Conservation (phyloP, 768 basidiomycete species). For the Podaxis rugospora region DNA sequence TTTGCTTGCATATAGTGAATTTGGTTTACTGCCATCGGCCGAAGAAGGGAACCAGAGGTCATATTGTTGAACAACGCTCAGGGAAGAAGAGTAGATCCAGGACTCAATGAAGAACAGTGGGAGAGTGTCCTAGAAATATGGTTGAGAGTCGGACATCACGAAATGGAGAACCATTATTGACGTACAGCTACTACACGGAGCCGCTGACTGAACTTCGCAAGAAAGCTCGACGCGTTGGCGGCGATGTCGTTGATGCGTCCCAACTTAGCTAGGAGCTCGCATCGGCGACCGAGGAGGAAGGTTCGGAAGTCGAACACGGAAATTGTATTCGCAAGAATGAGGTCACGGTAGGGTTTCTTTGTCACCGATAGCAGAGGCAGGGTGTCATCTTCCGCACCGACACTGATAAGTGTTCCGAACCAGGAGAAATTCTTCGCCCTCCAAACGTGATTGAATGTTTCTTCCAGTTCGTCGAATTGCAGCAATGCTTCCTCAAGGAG, state of each 20-base stretch:
- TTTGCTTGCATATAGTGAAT: slow-evolving; percentile 66
- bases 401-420: slow-evolving; percentile 84
- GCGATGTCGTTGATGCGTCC: slow-evolving; percentile 68
- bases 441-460: slow-evolving; percentile 68
- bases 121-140: slow-evolving; percentile 37
- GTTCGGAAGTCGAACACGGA: slow-evolving; percentile 91
- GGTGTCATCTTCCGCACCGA: slow-evolving; percentile 69
- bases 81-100: slow-evolving; percentile 89
- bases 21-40: slow-evolving; percentile 40
- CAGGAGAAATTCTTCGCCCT: slow-evolving; percentile 85
- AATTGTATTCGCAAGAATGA: slow-evolving; percentile 87
- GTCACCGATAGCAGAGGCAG: slow-evolving; percentile 70
- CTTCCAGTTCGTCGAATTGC: slow-evolving; percentile 91
- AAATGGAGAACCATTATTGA: slow-evolving; percentile 21
- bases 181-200: slow-evolving; percentile 77
- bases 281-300: slow-evolving; percentile 87
- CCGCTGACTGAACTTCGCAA: slow-evolving; percentile 70
- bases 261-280: slow-evolving; percentile 65
- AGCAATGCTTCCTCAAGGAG: slow-evolving; percentile 85
- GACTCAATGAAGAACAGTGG: slow-evolving; percentile 80
- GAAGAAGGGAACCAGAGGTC: slow-evolving; percentile 59
- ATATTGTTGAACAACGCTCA: slow-evolving; percentile 78
- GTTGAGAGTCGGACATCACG: slow-evolving; percentile 5
- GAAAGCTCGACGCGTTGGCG: slow-evolving; percentile 66
- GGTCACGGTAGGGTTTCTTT: slow-evolving; percentile 84